A percentile compares a stretch with the other conserved stretches of the same genome.
Conservation (phyloP, 202 grass and related monocot genomes). For the Zoysia matrella region DNA sequence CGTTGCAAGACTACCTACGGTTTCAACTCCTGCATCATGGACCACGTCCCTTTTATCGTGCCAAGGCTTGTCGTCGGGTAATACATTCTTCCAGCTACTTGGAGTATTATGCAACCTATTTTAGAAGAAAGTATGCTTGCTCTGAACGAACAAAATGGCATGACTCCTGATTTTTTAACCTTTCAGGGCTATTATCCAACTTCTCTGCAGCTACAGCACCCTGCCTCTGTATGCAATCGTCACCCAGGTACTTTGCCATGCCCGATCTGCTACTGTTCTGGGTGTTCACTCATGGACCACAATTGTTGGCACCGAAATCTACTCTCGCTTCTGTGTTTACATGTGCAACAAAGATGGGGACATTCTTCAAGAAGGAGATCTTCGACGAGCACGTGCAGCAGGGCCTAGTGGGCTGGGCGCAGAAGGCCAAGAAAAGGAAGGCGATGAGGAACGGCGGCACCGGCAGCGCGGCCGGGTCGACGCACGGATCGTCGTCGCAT, state of each 20-base stretch:
- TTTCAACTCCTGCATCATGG: slow-evolving; percentile 95
- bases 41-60: slow-evolving; percentile 67
- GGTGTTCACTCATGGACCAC: background rate
- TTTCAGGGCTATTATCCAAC: slow-evolving; percentile 73
- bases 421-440: slow-evolving; percentile 67
- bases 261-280: background rate
- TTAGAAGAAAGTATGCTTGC: background rate
- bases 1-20: slow-evolving; percentile 75
- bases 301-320: background rate
- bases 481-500: background rate
- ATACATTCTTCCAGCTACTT: background rate
- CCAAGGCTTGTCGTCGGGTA: slow-evolving; percentile 86
- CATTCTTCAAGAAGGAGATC: slow-evolving; percentile 77
- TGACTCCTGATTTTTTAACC: background rate
- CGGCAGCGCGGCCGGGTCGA: background rate
- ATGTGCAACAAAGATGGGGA: slow-evolving; percentile 71
- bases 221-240: slow-evolving; percentile 91
- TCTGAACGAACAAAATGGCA: background rate
- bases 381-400: slow-evolving; percentile 85
- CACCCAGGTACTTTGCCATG: slow-evolving; percentile 55
- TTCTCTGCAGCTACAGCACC: slow-evolving; percentile 96
- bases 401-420: slow-evolving; percentile 70
- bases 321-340: background rate
- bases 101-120: background rate
- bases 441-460: slow-evolving; percentile 24